Evolutionary conservation across 2,329 filamentous ascomycete genomes (phyloP).

Genomic region (Cordyceps cateniannulata): DNA sequence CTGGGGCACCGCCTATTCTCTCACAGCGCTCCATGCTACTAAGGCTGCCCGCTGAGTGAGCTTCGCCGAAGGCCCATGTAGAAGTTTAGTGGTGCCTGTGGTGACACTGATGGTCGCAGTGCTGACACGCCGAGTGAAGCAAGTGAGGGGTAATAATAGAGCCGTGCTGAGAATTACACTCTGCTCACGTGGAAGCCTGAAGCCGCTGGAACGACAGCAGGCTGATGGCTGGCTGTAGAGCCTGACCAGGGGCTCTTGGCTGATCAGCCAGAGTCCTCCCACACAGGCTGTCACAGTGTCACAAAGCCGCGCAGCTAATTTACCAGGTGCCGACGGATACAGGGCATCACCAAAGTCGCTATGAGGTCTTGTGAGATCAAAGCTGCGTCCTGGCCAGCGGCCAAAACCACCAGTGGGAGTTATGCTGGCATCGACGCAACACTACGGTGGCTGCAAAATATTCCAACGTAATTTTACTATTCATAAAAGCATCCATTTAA

Average conservation of each 20-base stretch:
- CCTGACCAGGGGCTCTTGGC: not conserved
- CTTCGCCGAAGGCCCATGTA: too few species aligned
- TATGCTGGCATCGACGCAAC: not conserved
- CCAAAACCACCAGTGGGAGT: not conserved
- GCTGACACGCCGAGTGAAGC: not conserved
- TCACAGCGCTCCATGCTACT: too few species aligned
- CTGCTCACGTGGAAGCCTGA: slow-evolving; percentile 3
- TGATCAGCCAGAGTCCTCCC: not conserved
- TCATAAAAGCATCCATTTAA: not conserved
- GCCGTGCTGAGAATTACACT: slow-evolving; percentile 22
- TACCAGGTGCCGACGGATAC: not conserved
- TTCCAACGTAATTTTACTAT: not conserved
- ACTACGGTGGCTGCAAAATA: not conserved
- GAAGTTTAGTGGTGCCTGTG: too few species aligned
- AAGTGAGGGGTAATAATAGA: slow-evolving; percentile 14
- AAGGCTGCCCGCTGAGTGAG: too few species aligned
- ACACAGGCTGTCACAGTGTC: not conserved
- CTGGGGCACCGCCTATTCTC: too few species aligned
- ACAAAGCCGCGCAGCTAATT: not conserved
- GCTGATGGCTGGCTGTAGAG: not conserved
- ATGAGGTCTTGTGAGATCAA: not conserved
- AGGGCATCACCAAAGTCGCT: slow-evolving; percentile 3
- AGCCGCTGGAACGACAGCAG: slow-evolving; percentile 17
- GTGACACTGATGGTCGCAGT: not conserved
- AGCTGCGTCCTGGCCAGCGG: not conserved